Percentiles rank a stretch among this genome's conserved stretches.
Conservation (phyloP, 345 rosid species). For the Ceriops tagal region DNA sequence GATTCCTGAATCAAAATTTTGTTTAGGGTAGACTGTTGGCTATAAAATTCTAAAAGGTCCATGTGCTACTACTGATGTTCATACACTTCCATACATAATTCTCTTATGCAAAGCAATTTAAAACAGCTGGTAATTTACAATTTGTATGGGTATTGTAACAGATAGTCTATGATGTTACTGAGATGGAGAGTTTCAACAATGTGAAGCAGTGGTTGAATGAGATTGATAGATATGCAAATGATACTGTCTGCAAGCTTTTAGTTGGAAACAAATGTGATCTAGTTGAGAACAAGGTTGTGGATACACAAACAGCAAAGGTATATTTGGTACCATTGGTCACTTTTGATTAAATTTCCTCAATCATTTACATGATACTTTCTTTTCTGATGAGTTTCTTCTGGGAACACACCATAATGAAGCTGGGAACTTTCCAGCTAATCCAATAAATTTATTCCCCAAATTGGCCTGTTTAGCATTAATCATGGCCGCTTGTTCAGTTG, state of each 20-base stretch:
- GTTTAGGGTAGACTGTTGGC: neutral
- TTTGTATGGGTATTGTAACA: slow-evolving; percentile 28
- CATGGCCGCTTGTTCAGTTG: too few species aligned
- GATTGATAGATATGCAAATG: slow-evolving; percentile 83
- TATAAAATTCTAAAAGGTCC: neutral
- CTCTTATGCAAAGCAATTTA: neutral
- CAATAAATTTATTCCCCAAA: neutral
- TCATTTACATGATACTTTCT: neutral
- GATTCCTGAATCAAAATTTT: neutral
- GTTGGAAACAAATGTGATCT: slow-evolving; percentile 85
- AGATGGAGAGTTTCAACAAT: slow-evolving; percentile 86
- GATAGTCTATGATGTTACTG: slow-evolving; percentile 84
- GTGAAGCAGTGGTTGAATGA: slow-evolving; percentile 88
- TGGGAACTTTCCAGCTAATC: too few species aligned
- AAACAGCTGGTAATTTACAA: neutral
- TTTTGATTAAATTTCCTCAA: neutral
- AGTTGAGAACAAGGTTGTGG: slow-evolving; percentile 73
- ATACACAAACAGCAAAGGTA: slow-evolving; percentile 82
- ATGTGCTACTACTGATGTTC: neutral
- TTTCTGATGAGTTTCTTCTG: neutral
- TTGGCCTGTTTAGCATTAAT: neutral
- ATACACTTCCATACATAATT: neutral
- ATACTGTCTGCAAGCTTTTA: slow-evolving; percentile 83
- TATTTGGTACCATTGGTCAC: neutral
- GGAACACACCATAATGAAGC: too few species aligned